Conservation (phyloP, 495 filamentous ascomycete genomes). For the Daldinia decipiens region DNA sequence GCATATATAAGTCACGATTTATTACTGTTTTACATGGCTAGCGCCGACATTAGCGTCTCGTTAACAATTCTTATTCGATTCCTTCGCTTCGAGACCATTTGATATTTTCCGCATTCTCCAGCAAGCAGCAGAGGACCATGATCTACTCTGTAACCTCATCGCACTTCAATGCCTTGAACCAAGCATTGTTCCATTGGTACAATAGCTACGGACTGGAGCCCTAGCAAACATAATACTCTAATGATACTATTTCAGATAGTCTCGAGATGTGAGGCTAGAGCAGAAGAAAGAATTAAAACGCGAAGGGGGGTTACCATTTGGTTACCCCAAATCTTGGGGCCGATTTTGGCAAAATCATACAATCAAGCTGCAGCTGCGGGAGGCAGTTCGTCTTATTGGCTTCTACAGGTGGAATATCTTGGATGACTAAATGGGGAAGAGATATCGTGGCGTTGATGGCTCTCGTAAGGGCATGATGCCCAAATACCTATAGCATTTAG, state of each 20-base stretch:
- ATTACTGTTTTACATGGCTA: conserved; percentile 15
- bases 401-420: conserved; percentile 12
- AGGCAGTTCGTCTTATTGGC: conserved; percentile 15
- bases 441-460: conserved; percentile 25
- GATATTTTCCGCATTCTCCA: conserved; percentile 1
- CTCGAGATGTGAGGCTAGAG: conserved; percentile 9
- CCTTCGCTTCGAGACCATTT: neutral
- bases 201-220: conserved; percentile 25
- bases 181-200: conserved; percentile 21
- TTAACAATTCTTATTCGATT: conserved; percentile 3
- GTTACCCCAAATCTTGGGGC: conserved; percentile 9
- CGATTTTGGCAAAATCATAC: neutral
- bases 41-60: conserved; percentile 21
- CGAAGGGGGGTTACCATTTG: neutral
- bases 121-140: neutral
- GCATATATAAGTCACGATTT: conserved; percentile 28
- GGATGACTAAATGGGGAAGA: conserved; percentile 12
- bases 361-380: conserved; percentile 16
- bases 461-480: conserved; percentile 15
- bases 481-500: conserved; percentile 23
- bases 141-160: neutral
- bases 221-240: conserved; percentile 41
- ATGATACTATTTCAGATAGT: conserved; percentile 24
- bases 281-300: neutral
- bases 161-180: conserved; percentile 11